These are phyloP conservation scores for Thermomyces lanuginosus DNA, from an alignment of 2,329 filamentous ascomycete genomes.

Conservation along the genomic window DNA sequence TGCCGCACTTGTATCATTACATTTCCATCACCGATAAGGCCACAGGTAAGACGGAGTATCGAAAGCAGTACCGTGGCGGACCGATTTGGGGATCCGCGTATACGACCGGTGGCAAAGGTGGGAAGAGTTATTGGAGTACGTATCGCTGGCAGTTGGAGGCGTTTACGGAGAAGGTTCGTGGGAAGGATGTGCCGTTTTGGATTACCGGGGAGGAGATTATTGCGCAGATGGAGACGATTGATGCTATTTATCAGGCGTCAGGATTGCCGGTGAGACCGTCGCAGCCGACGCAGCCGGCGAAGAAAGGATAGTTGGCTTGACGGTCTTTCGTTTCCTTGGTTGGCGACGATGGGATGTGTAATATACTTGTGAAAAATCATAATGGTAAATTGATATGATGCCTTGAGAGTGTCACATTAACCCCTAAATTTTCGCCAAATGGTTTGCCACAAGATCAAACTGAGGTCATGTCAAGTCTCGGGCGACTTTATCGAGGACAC, in stretches of 20 bases:
- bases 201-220: conserved; percentile 29
- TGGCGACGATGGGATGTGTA: no score
- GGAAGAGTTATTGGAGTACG: conserved; percentile 28
- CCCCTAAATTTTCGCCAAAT: no score
- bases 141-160: conserved; percentile 34
- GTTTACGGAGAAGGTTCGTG: conserved; percentile 32
- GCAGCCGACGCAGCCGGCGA: conserved; percentile 7
- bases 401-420: no score
- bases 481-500: no score
- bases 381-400: no score
- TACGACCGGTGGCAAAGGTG: conserved; percentile 17
- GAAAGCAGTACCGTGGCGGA: conserved; percentile 14
- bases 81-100: conserved; percentile 16
- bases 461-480: no score
- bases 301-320: conserved; percentile 17
- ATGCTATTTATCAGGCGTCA: conserved; percentile 11
- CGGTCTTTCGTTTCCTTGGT: no score
- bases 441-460: no score
- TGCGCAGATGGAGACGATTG: conserved; percentile 24
- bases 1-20: conserved; percentile 20
- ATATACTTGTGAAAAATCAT: no score
- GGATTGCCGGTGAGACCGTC: conserved; percentile 8
- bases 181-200: conserved; percentile 18
- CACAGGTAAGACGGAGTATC: conserved; percentile 12
- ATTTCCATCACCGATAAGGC: conserved; percentile 16